Percentiles rank a stretch among this genome's conserved stretches.
Evolutionary conservation across 805 yeast genomes (phyloP).

Genomic region (Saccharomycopsis fodiens): DNA sequence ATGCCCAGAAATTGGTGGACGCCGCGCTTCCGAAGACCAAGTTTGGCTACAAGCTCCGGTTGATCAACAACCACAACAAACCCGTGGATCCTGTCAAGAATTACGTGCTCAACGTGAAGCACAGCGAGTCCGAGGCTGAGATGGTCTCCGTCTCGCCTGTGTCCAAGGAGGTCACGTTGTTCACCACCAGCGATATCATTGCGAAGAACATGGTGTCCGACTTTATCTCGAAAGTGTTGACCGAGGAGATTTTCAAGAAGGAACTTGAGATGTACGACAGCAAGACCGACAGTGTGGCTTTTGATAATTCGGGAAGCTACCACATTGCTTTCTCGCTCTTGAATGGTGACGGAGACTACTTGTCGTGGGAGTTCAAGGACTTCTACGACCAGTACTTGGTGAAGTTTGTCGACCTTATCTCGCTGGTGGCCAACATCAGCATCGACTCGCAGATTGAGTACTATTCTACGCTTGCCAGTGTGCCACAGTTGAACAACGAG

Average conservation of each 20-base stretch:
- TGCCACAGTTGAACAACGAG: constrained; percentile 9
- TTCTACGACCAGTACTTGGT: constrained; percentile 43
- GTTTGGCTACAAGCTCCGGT: constrained; percentile 28
- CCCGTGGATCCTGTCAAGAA: constrained; percentile 26
- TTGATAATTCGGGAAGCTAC: constrained; percentile 43
- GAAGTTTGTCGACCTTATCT: constrained; percentile 47
- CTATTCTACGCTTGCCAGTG: constrained; percentile 40
- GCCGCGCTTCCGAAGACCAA: constrained; percentile 22
- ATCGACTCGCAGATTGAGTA: constrained; percentile 74
- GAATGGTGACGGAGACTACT: constrained; percentile 57
- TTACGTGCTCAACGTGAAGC: constrained; percentile 33
- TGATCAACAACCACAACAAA: constrained; percentile 18
- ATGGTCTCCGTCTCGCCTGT: constrained; percentile 30
- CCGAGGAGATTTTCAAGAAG: constrained; percentile 26
- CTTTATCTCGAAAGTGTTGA: constrained; percentile 31
- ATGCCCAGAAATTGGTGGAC: constrained; percentile 33
- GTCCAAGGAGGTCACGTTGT: constrained; percentile 27
- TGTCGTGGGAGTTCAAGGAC: constrained; percentile 66
- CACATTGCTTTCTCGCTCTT: constrained; percentile 73
- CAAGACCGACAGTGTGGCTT: constrained; percentile 4
- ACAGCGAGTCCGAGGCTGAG: constrained; percentile 26
- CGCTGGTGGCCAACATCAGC: constrained; percentile 58
- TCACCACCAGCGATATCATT: constrained; percentile 31
- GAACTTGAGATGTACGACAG: constrained; percentile 24
- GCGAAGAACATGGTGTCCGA: constrained; percentile 42